phyloP scores from a whole-genome alignment of 2,329 filamentous ascomycete genomes.

The Arthrobotrys sinensis region DNA sequence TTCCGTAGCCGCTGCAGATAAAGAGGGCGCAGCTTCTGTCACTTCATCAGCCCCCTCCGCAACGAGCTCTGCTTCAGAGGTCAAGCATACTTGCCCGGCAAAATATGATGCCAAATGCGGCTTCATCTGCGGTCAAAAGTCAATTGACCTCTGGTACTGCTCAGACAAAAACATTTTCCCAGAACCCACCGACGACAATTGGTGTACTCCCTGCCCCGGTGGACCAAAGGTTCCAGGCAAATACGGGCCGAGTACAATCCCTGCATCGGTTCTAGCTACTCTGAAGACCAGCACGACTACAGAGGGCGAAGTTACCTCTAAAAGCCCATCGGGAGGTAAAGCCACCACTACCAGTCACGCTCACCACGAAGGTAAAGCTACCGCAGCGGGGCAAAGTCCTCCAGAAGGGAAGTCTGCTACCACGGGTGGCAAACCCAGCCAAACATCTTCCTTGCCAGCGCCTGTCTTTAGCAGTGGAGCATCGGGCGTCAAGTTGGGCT shows the following conservation, averaged over 20 bases:
- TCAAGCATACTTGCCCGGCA: not conserved
- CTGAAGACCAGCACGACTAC: not conserved
- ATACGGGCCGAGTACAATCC: not conserved
- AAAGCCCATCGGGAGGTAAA: not conserved
- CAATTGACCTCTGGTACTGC: not conserved
- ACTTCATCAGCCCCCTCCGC: not conserved
- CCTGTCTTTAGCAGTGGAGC: not conserved
- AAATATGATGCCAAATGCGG: not conserved
- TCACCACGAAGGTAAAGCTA: not conserved
- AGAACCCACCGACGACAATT: not conserved
- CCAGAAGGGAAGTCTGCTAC: conserved; percentile 1
- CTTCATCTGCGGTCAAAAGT: not conserved
- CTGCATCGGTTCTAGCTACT: not conserved
- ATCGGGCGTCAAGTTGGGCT: not conserved
- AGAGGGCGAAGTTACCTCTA: not conserved
- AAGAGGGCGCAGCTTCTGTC: conserved; percentile 1
- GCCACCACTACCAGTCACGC: not conserved
- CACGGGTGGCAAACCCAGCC: not conserved
- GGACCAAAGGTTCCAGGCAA: not conserved
- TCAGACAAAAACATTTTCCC: conserved; percentile 8
- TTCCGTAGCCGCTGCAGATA: conserved; percentile 7
- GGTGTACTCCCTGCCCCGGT: not conserved
- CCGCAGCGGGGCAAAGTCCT: not conserved
- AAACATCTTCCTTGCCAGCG: not conserved
- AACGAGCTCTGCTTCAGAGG: not conserved